Conservation (phyloP, 2,329 filamentous ascomycete genomes). For the Ophiostoma angusticollis region DNA sequence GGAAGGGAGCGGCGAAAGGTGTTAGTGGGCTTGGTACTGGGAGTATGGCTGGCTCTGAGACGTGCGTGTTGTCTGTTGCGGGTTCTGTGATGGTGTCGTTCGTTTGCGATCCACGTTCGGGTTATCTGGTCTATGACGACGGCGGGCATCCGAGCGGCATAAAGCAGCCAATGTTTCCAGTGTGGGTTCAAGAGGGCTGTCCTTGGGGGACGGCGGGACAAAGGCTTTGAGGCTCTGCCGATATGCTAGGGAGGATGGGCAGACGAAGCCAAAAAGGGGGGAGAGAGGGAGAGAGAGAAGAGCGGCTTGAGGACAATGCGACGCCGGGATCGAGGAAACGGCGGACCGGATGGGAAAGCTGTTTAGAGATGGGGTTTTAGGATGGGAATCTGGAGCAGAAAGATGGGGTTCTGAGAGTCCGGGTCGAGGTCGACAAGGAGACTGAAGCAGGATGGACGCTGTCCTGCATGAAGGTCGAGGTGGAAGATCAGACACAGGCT, state of each 20-base stretch:
- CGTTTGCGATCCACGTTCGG: conserved; percentile 36
- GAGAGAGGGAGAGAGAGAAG: not conserved
- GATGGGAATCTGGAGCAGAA: conserved; percentile 6
- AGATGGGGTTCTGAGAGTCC: conserved; percentile 3
- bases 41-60: not conserved
- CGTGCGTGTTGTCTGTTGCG: not conserved
- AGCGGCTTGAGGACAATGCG: not conserved
- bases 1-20: not conserved
- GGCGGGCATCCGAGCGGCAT: conserved; percentile 43
- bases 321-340: too few species aligned
- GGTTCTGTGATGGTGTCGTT: conserved; percentile 17
- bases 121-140: conserved; percentile 38
- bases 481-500: conserved; percentile 21
- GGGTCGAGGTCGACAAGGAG: not conserved
- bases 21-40: not conserved
- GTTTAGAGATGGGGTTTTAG: not conserved
- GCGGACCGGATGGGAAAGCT: conserved; percentile 4
- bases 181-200: not conserved
- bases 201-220: not conserved
- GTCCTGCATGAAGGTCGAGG: conserved; percentile 10
- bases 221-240: conserved; percentile 5
- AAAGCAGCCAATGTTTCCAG: conserved; percentile 12
- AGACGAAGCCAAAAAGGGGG: not conserved
- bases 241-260: conserved; percentile 1
- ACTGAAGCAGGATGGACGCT: not conserved